Evolutionary conservation across 768 basidiomycete species (phyloP), one percentile per base, ranked within the genome.

Genomic region (Chalciporus sphaerocephalus): DNA sequence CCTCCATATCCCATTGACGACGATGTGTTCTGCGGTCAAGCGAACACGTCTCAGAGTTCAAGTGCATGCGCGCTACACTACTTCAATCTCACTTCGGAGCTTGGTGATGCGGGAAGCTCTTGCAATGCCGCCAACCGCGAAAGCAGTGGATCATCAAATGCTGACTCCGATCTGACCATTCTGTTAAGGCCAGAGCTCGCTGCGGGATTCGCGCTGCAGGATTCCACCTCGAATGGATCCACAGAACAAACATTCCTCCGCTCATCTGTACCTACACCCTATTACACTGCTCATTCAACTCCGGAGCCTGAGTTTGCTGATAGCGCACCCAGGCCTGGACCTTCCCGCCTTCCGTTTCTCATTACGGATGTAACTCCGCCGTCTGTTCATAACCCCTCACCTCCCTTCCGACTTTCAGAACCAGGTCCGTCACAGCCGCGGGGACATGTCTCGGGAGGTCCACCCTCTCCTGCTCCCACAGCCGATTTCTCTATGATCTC

Each of bases 401-500:
- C 39, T 60, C 57, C 50, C 30, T 41, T 48, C 37, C 61, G 40
- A 60, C 67, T 32, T 50, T 64, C 25, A 56, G 60, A 22, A 53
- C 11, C 46, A 55, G 46, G 60, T 54, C 48, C 56, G 55, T 48
- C 71, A 4, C 15, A 43, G 30, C 48, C 52, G 21, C 51, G 42
- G 39, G 38, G 40, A 32, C 20, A 42, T 16, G 13, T n/a, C 6
- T 47, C 46, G 24, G 40, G 60, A 12, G 66, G 73, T 28, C 71
- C 75, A 5, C 61, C 72, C 18, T 78, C 76, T 15, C 76, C 75
- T 15, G 47, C 73, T 0, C 69, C 64, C 12, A 74, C 70, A 21
- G 67, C 70, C 15, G 75, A 76, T 46, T 76, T 70, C 42, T 76
- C 74, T 24, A 65, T 76, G 42, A 66, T 76, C 39, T 71, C 67